Base-by-base conservation (phyloP, 2,329 filamentous ascomycete genomes). In the Aspergillus puulaauensis region DNA sequence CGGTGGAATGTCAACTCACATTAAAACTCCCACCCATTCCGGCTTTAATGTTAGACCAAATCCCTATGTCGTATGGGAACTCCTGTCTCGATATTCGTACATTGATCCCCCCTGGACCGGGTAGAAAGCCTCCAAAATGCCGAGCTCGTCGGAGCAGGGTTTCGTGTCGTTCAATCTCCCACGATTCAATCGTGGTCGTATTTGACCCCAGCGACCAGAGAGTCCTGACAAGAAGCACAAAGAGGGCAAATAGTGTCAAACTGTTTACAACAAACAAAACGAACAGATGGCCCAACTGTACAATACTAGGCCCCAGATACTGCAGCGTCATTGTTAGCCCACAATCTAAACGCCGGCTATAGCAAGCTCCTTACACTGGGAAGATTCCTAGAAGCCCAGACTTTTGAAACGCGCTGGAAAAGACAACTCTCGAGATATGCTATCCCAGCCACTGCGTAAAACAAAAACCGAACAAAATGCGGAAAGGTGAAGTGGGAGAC, bases 401-500 rank as follows among this genome's bases (percentile, higher is more conserved):
- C 67, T 24, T 82, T 68, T 1, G 78, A 73, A 24, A 75, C 77
- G 27, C 84, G 76, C 3, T 78, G 68, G 66, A 78, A 85, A 17
- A 87, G 74, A 52, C 83, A 78, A 50, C 78, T 80, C 63, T 84
- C 80, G 2, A 88, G 77, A 59, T 86, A 82, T 3, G 69, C 58
- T 77, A 87, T 86, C 0, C 83, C 80, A n/a, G 74, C 64, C 3
- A 85, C 82, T 2, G 84, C 79, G 65, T 84, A 88, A 61, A 83
- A 78, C 43, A 88, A 71, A 68, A 88, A 87, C 21, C 86, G 84
- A 15, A 87, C 71, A 68, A 88, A 88, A 67, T 88, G 86, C 2
- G 86, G 86, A 59, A 86, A 83, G 0, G 85, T 87, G 62, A 82
- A 82, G 70, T 88, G 82, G 43, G 85, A 88, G 53, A 88, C 84